Evolutionary conservation across 2,329 filamentous ascomycete genomes (phyloP), one percentile per base, ranked within the genome.

Genomic region (Talaromyces sp.): DNA sequence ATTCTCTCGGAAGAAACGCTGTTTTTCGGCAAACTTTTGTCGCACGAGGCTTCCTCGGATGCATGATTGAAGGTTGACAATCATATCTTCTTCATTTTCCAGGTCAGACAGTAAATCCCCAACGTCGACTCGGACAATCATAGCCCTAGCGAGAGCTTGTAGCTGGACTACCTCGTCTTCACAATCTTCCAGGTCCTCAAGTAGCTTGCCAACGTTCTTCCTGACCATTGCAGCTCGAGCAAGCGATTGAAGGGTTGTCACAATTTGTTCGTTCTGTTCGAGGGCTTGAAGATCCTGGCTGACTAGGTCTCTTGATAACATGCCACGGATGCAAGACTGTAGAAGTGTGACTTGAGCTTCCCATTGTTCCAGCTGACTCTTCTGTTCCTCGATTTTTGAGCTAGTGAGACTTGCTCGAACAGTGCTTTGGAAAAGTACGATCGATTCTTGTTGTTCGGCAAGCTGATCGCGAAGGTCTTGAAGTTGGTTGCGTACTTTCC

Each of bases 1-100:
- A 71, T 99, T 99, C 76, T 96, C 89, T 67, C 89, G 88, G 80
- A 93, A 99, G 78, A 89, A 93, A 24, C 86, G 87, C 71, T 89
- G 87, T 82, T 96, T 96, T 74, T 96, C 91, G 57, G 84, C 86
- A 68, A 96, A 98, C 19, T 82, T 82, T 14, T 80, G 82, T 35
- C 93, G 85, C 32, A 98, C 84, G 2, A 96, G 74, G 68, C 86
- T 87, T 3, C 86, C 93, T 67, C 88, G 86, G 8, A 89, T 85
- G 6, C 85, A 82, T 5, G 92, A 82, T 73, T 98, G 93, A 26
- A 96, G 76, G 31, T 87, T 89, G 9, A 86, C 78, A 62, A 97
- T 83, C 0, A 81, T 80, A n/a, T 89, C 88, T 69, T 98, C 93
- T 64, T 96, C 86, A 58, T 88, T 88, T 62, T 96, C 91, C 2